phyloP scores from a whole-genome alignment of 768 basidiomycete genomes.

The Suillus discolor region DNA sequence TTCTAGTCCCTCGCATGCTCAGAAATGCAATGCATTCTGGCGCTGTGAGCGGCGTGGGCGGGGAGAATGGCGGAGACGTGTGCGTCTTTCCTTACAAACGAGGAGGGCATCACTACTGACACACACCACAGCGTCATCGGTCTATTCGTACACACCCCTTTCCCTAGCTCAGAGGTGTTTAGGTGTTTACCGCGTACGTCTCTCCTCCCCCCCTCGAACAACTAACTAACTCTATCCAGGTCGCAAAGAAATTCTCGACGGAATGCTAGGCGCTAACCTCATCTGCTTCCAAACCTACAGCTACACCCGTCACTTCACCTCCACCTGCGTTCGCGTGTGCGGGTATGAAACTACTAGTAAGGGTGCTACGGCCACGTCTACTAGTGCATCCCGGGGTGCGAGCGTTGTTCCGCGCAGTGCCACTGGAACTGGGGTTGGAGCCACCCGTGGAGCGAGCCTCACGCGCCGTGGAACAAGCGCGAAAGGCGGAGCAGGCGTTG shows the following conservation, averaged over 20 bases:
- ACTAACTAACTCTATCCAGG: slow-evolving; percentile 37
- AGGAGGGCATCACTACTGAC: background rate
- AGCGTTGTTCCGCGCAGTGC: slow-evolving; percentile 10
- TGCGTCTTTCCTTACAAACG: slow-evolving; percentile 12
- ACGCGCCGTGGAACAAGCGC: background rate
- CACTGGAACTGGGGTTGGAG: background rate
- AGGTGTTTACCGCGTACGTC: slow-evolving; percentile 84
- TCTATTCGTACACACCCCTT: slow-evolving; percentile 96
- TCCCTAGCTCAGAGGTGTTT: slow-evolving; percentile 97
- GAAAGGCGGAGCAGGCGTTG: slow-evolving; percentile 12
- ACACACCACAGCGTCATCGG: slow-evolving; percentile 59
- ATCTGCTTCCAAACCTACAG: slow-evolving; percentile 98
- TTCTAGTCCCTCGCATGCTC: slow-evolving; percentile 86
- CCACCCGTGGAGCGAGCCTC: slow-evolving; percentile 15
- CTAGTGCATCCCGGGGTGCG: slow-evolving; percentile 3
- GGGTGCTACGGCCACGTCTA: slow-evolving; percentile 4
- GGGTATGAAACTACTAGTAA: slow-evolving; percentile 79
- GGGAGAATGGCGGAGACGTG: slow-evolving; percentile 32
- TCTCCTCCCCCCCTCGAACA: background rate
- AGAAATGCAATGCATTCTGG: slow-evolving; percentile 55
- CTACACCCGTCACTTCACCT: slow-evolving; percentile 92
- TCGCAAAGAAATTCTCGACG: slow-evolving; percentile 92
- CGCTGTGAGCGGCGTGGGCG: background rate
- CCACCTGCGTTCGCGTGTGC: slow-evolving; percentile 93
- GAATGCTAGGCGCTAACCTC: slow-evolving; percentile 96